Evolutionary conservation across 306 rosid species (phyloP), one percentile per base, ranked within the genome.

Genomic region (Vachellia collinsii): DNA sequence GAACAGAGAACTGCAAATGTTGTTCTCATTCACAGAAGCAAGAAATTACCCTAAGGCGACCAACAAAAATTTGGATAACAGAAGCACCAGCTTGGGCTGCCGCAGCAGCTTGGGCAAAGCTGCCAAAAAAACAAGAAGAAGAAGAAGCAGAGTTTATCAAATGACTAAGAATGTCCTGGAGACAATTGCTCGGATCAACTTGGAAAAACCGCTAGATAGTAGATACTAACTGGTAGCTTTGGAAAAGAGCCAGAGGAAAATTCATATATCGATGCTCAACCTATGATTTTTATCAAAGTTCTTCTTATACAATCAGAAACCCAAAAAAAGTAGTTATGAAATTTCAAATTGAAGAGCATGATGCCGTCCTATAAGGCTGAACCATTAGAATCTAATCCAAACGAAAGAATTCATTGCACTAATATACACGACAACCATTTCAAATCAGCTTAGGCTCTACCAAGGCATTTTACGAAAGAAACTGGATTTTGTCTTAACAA

Each of bases 51-150:
- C 98, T 89, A 67, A 91, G 47, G 53, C 98, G 97, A 14, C 98
- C 97, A 70, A 92, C 97, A 88, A 92, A 94, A 77, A 94, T 92
- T 90, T 94, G 97, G 80, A 94, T 91, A 82, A 94, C 97, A 84
- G 98, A 94, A 43, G 97, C 92, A 72, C 97, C 97, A 61, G 34
- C 34, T 29, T 29, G 34, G 34, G 34, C 34, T 29, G 34, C 34
- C 34, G 34, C 34, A 29, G 34, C 34, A 29, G 97, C 97, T 87
- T 94, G 98, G 70, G 97, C 95, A 85, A 92, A 94, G 86, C 98
- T 94, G 88, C 34, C 34, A 29, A 29, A 29, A 29, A 29, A n/a
- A n/a, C n/a, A n/a, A n/a, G n/a, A n/a, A 29, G 1, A 68, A 85
- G 34, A 82, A 72, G 73, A 84, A 75, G 67, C 75, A 80, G n/a